Evolutionary conservation across 2,329 filamentous ascomycete species (phyloP).

Genomic region (Rhexocercosporidium sp.): DNA sequence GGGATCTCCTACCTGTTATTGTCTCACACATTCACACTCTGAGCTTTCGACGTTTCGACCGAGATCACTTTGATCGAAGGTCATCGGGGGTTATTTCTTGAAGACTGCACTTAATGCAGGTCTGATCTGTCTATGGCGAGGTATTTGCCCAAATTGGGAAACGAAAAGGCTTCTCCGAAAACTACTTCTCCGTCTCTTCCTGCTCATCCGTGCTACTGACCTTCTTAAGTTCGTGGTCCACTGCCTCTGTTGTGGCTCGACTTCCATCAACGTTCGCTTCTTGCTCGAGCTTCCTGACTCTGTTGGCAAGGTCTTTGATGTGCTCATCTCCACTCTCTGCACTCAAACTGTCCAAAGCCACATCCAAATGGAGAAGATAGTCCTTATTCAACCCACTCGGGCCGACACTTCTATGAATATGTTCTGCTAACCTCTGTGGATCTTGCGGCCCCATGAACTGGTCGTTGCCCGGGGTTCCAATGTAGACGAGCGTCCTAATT

Average conservation of each 20-base stretch:
- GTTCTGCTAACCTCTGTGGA: slow-evolving; percentile 75
- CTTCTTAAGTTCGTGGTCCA: slow-evolving; percentile 48
- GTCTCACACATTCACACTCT: slow-evolving; percentile 37
- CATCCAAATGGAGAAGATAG: slow-evolving; percentile 83
- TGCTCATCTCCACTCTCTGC: slow-evolving; percentile 82
- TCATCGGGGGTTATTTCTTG: slow-evolving; percentile 30
- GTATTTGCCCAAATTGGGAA: slow-evolving; percentile 34
- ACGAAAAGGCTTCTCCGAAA: slow-evolving; percentile 39
- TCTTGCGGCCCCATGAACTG: slow-evolving; percentile 90
- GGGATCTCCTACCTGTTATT: slow-evolving; percentile 36
- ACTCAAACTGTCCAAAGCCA: slow-evolving; percentile 73
- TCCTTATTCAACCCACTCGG: slow-evolving; percentile 90
- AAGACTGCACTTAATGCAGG: slow-evolving; percentile 36
- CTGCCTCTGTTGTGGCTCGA: slow-evolving; percentile 27
- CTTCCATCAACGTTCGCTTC: slow-evolving; percentile 26
- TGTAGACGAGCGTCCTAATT: slow-evolving; percentile 78
- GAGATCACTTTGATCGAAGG: slow-evolving; percentile 40
- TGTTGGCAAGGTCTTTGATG: slow-evolving; percentile 78
- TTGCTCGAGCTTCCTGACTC: slow-evolving; percentile 69
- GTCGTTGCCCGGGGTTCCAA: slow-evolving; percentile 89
- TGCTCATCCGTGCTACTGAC: slow-evolving; percentile 60
- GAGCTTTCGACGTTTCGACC: slow-evolving; percentile 35
- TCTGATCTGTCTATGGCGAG: slow-evolving; percentile 37
- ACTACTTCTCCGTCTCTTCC: slow-evolving; percentile 59
- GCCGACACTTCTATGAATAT: slow-evolving; percentile 78